Percentiles rank a stretch among this genome's conserved stretches.
Conservation (phyloP, 148 eudicot genomes). For the Simmondsia chinensis region DNA sequence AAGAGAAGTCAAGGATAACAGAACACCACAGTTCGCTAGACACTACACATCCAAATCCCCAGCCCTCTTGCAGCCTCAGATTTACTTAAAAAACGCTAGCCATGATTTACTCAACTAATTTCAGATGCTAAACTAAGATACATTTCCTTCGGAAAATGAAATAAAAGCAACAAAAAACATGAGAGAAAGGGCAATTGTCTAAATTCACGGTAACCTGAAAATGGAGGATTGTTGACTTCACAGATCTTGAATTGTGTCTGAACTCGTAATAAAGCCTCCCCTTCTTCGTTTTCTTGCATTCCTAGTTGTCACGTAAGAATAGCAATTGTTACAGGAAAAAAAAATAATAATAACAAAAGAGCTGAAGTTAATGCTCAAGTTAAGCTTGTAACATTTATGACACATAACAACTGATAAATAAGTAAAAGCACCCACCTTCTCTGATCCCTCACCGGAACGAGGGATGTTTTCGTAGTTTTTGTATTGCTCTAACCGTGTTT, state of each 20-base stretch:
- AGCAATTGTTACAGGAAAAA: background rate
- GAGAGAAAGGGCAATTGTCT: background rate
- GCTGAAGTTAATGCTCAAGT: too few relatives aligned
- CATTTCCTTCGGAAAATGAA: background rate
- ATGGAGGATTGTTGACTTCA: slow-evolving; percentile 73
- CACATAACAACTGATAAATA: background rate
- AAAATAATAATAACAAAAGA: background rate
- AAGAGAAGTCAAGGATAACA: too few relatives aligned
- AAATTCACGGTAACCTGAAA: slow-evolving; percentile 48
- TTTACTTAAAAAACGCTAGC: too few relatives aligned
- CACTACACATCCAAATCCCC: too few relatives aligned
- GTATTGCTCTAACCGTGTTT: slow-evolving; percentile 66
- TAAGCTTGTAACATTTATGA: too few relatives aligned
- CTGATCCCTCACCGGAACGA: slow-evolving; percentile 57
- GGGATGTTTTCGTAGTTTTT: slow-evolving; percentile 75
- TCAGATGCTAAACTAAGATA: background rate
- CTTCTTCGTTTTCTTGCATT: slow-evolving; percentile 52
- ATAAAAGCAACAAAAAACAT: background rate
- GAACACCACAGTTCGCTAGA: too few relatives aligned
- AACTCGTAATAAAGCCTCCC: slow-evolving; percentile 49
- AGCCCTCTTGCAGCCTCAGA: too few relatives aligned
- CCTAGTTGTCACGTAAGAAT: slow-evolving; percentile 24
- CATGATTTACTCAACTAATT: too few relatives aligned
- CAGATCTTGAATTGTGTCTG: slow-evolving; percentile 73
- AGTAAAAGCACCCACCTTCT: slow-evolving; percentile 33